Evolutionary conservation across 176 grass and related monocot genomes (phyloP).

Genomic region (Triticum timopheevii): DNA sequence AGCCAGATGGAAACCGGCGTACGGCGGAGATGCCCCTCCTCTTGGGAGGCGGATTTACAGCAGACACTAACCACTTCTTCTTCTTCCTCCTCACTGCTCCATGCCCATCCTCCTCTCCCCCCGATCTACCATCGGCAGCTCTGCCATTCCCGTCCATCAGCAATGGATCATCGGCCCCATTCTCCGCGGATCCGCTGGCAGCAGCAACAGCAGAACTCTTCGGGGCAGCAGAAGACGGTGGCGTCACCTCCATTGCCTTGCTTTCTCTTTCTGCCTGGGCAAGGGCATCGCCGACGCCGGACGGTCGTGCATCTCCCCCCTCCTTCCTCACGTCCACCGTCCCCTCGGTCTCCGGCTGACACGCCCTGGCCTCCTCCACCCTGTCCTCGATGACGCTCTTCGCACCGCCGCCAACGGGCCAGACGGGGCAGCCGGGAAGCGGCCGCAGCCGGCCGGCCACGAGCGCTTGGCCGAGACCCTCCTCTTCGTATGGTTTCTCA

Average conservation of each 20-base stretch:
- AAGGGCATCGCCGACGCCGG: neutral
- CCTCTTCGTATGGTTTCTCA: neutral
- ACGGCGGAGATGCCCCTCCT: constrained; percentile 37
- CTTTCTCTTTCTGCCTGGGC: neutral
- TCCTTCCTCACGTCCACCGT: neutral
- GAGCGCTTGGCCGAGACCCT: constrained; percentile 34
- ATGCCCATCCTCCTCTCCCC: neutral
- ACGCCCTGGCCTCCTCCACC: neutral
- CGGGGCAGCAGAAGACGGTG: neutral
- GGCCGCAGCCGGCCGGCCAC: constrained; percentile 49
- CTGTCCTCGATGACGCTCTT: neutral
- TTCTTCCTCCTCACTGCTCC: neutral
- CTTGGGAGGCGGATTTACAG: constrained; percentile 44
- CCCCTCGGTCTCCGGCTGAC: neutral
- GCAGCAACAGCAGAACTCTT: neutral
- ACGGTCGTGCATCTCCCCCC: too few species aligned
- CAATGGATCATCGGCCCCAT: neutral
- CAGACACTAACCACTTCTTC: constrained; percentile 45
- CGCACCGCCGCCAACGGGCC: neutral
- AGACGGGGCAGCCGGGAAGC: neutral
- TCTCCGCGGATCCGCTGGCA: neutral
- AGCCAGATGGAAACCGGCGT: constrained; percentile 49
- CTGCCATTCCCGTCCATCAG: neutral
- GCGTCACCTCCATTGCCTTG: neutral
- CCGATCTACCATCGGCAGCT: neutral